Conservation (phyloP, 441 rosid genomes). For the Aleurites moluccanus region DNA sequence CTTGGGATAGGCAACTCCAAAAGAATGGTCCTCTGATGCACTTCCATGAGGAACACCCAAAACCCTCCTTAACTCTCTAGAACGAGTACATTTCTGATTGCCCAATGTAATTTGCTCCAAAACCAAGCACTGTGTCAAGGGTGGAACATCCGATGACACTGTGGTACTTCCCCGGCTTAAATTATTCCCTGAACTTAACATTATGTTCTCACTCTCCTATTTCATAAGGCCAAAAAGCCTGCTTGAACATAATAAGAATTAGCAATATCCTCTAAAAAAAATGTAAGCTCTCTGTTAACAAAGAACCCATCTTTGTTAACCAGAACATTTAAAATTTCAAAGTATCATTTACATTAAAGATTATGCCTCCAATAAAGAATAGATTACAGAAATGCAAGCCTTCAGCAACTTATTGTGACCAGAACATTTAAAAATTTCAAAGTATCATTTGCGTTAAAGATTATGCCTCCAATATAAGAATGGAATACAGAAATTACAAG, state of each 20-base stretch:
- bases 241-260: constrained; percentile 17
- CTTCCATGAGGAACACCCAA: constrained; percentile 47
- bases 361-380: neutral
- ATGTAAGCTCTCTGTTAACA: neutral
- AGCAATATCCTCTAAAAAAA: neutral
- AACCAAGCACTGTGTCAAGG: constrained; percentile 38
- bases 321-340: neutral
- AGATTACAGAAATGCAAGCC: too few relatives aligned
- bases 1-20: constrained; percentile 49
- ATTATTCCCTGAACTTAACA: constrained; percentile 60
- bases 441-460: neutral
- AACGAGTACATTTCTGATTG: constrained; percentile 38
- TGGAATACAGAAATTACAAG: neutral
- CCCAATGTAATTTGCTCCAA: constrained; percentile 58
- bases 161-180: constrained; percentile 49
- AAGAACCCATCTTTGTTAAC: neutral
- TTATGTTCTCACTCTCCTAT: constrained; percentile 32
- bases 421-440: neutral
- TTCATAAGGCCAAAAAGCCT: constrained; percentile 29
- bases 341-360: neutral
- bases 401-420: neutral
- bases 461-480: neutral
- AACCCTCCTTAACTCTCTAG: constrained; percentile 49
- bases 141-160: constrained; percentile 48
- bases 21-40: constrained; percentile 42